Percentiles rank a stretch among this genome's conserved stretches.
Evolutionary conservation across 164 flowering plant species (phyloP).

Genomic region (Chloranthus sessilifolius): DNA sequence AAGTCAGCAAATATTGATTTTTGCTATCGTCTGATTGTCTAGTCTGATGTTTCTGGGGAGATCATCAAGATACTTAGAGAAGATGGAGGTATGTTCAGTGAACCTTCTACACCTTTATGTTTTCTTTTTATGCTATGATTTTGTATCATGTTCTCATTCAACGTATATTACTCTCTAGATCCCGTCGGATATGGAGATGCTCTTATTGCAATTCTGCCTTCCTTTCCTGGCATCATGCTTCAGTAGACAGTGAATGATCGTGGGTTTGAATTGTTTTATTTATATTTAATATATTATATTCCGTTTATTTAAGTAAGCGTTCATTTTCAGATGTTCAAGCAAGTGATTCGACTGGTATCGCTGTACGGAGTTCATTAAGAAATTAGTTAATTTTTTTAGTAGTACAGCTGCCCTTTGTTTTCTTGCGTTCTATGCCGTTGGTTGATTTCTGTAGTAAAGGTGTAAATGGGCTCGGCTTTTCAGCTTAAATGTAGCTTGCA

Average conservation of each 20-base stretch:
- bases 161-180: slow-evolving; percentile 35
- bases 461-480: too few relatives aligned
- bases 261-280: neutral
- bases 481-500: too few relatives aligned
- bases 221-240: slow-evolving; percentile 83
- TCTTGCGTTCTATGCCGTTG: too few relatives aligned
- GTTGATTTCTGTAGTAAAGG: too few relatives aligned
- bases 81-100: slow-evolving; percentile 65
- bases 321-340: too few relatives aligned
- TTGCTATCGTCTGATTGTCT: slow-evolving; percentile 6
- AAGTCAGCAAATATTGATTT: too few relatives aligned
- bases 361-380: too few relatives aligned
- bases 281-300: neutral
- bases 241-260: slow-evolving; percentile 20
- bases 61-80: slow-evolving; percentile 54
- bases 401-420: too few relatives aligned
- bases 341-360: too few relatives aligned
- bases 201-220: slow-evolving; percentile 65
- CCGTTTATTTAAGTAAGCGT: slow-evolving; percentile 1
- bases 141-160: slow-evolving; percentile 7
- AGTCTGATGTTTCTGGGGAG: slow-evolving; percentile 75
- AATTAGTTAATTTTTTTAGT: too few relatives aligned
- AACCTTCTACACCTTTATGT: neutral
- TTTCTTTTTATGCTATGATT: too few relatives aligned
- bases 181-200: slow-evolving; percentile 88